Evolutionary conservation across 805 yeast species (phyloP).

Genomic region (Yamadazyma kitorensis): DNA sequence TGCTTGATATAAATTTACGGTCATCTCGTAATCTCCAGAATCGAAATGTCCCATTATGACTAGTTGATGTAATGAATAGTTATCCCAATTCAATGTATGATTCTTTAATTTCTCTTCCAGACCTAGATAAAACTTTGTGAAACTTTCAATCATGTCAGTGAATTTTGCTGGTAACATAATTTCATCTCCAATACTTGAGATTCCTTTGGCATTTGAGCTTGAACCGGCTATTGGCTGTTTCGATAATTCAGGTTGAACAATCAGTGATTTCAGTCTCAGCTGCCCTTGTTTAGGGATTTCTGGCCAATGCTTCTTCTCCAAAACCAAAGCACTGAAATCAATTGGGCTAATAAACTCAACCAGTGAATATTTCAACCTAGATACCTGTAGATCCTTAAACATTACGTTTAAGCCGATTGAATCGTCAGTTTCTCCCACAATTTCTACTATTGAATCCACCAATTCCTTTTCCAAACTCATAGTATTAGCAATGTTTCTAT

Average conservation of each 20-base stretch:
- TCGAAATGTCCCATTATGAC: conserved; percentile 29
- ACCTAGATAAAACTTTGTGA: conserved; percentile 18
- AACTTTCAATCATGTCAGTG: conserved; percentile 16
- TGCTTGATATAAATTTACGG: conserved; percentile 45
- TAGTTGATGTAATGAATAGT: conserved; percentile 40
- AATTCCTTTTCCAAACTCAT: conserved; percentile 22
- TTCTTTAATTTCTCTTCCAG: conserved; percentile 20
- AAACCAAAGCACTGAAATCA: conserved; percentile 30
- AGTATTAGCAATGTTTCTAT: conserved; percentile 16
- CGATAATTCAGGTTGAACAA: too few species aligned
- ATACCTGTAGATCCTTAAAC: conserved; percentile 30
- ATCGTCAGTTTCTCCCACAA: conserved; percentile 30
- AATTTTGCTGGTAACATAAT: conserved; percentile 25
- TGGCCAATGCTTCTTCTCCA: conserved; percentile 40
- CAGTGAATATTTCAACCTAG: conserved; percentile 16
- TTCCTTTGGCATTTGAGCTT: too few species aligned
- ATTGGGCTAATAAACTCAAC: conserved; percentile 6
- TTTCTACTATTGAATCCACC: conserved; percentile 20
- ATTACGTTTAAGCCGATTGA: conserved; percentile 25
- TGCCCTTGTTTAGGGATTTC: conserved; percentile 31
- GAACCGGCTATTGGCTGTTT: too few species aligned
- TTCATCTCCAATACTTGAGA: conserved; percentile 14
- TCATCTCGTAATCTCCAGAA: conserved; percentile 28
- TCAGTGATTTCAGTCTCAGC: too few species aligned
- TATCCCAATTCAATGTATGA: conserved; percentile 40